These are phyloP conservation scores for Coniochaeta ligniaria DNA, from an alignment of 2,329 filamentous ascomycete genomes.

Conservation along the genomic window DNA sequence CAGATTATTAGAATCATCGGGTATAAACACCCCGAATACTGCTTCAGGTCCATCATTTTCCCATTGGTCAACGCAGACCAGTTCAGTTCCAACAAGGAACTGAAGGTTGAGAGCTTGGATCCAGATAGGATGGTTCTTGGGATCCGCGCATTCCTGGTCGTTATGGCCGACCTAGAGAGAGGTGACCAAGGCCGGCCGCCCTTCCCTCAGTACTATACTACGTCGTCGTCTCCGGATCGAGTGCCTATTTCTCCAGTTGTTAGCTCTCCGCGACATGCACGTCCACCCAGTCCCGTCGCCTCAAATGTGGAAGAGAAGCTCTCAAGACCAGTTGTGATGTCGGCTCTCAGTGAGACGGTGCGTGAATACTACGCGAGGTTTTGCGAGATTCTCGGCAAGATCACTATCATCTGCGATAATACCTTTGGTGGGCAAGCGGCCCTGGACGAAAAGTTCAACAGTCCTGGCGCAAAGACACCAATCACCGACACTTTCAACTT, in stretches of 20 bases:
- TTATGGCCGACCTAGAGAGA: conserved; percentile 89
- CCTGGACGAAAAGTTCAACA: conserved; percentile 88
- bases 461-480: conserved; percentile 84
- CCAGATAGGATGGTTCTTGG: conserved; percentile 97
- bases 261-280: conserved; percentile 24
- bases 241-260: conserved; percentile 40
- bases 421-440: conserved; percentile 94
- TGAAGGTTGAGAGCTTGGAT: conserved; percentile 86
- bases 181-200: conserved; percentile 70
- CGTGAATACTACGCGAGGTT: conserved; percentile 85
- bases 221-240: conserved; percentile 31
- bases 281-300: conserved; percentile 17
- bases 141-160: conserved; percentile 85
- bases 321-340: conserved; percentile 56
- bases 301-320: conserved; percentile 52
- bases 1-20: conserved; percentile 93
- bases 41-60: conserved; percentile 89
- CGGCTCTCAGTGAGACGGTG: conserved; percentile 64
- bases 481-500: conserved; percentile 94
- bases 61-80: conserved; percentile 88
- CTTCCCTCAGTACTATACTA: conserved; percentile 65
- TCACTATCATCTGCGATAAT: conserved; percentile 93
- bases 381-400: conserved; percentile 90
- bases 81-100: conserved; percentile 68
- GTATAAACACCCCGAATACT: conserved; percentile 88